These are phyloP conservation scores for Mucor velutinosus DNA, from an alignment of 371 early-diverging fungal genomes.

Conservation along the genomic window DNA sequence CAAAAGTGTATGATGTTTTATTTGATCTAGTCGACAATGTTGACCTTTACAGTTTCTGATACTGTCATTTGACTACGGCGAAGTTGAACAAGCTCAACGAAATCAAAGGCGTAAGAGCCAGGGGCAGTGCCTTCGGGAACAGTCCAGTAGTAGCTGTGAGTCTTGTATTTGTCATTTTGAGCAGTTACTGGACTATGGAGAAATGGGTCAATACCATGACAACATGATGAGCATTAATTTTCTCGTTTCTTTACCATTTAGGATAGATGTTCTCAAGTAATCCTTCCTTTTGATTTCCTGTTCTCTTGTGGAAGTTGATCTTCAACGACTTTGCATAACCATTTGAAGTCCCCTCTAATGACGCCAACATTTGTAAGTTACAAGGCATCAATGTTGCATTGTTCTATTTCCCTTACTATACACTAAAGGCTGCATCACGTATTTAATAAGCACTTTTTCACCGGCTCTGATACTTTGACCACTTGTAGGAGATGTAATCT, in stretches of 20 bases:
- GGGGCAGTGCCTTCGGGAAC: conserved; percentile 50
- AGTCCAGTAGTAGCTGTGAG: conserved; percentile 42
- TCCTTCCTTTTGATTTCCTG: conserved; percentile 43
- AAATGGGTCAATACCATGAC: neutral
- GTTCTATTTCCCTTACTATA: conserved; percentile 23
- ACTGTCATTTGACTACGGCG: conserved; percentile 34
- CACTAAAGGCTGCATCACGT: conserved; percentile 53
- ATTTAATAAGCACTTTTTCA: conserved; percentile 35
- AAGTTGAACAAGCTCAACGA: conserved; percentile 28
- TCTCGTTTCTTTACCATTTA: conserved; percentile 32
- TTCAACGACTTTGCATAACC: conserved; percentile 42
- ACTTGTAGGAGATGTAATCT: conserved; percentile 44
- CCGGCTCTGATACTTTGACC: conserved; percentile 44
- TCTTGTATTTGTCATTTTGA: conserved; percentile 29
- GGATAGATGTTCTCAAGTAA: conserved; percentile 34
- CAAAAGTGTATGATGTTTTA: conserved; percentile 3
- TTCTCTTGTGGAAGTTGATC: conserved; percentile 45
- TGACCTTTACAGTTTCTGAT: conserved; percentile 36
- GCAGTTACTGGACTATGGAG: conserved; percentile 31
- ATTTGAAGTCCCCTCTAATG: neutral
- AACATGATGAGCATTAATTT: neutral
- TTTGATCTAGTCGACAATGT: conserved; percentile 31
- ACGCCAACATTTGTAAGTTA: neutral
- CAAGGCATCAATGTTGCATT: neutral
- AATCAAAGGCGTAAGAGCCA: conserved; percentile 50